Evolutionary conservation across 1,284 basidiomycete genomes (phyloP), one percentile per base, ranked within the genome.

Genomic region (Puccinia polysora): DNA sequence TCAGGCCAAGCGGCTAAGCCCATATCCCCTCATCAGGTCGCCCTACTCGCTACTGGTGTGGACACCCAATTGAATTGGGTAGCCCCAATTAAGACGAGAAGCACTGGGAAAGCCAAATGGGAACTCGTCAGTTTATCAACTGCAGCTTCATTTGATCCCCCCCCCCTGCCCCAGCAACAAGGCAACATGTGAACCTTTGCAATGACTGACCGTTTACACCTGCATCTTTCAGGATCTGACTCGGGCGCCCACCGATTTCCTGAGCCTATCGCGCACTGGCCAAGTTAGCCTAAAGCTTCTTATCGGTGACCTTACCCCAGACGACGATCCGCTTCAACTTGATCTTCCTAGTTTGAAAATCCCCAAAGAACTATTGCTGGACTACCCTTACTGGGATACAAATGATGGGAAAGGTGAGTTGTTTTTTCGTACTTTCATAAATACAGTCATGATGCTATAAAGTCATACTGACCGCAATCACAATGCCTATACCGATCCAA

Each of bases 311-410:
- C 28, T 55, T 34, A 53, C 59, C n/a, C 20, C 69, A n/a, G 34
- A 5, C 18, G 59, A 64, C 28, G 49, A 45, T 14, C 69, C 69
- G 8, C 36, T 72, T 18, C 49, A 43, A 34, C n/a, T 52, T 8
- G 45, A 62, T 7, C 36, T 72, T 28, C 32, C 69, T 3, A 64
- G 34, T 3, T 38, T 72, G 12, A 34, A 72, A 56, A 40, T 72
- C 12, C 38, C 59, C 14, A 49, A 59, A 14, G 50, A 56, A 1
- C 43, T 56, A 10, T n/a, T 72, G 25, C 60, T 72, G n/a, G 49
- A 45, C 43, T 72, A 72, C 49, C 69, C 69, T 1, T 72, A 72
- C 49, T 72, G 69, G 69, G 69, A 72, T 45, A 72, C 69, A 0
- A 72, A 72, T 20, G 69, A 72, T 49, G 59, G 59, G 20, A 53